Evolutionary conservation across 2,329 filamentous ascomycete species (phyloP).

Genomic region (Helicocarpus griseus): DNA sequence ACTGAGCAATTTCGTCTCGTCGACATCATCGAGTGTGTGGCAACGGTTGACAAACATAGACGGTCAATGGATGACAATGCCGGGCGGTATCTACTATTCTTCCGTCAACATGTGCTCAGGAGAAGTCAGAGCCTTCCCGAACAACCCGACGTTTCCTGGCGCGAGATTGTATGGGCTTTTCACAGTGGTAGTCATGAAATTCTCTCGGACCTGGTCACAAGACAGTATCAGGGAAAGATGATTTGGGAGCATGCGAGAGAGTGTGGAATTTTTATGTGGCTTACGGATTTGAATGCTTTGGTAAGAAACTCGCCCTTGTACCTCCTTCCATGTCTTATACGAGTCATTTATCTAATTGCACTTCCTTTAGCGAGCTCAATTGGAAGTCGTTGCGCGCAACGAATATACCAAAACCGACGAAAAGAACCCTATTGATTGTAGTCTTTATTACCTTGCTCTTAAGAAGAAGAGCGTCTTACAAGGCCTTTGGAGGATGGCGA

Average conservation of each 20-base stretch:
- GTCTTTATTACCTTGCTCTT: slow-evolving; percentile 81
- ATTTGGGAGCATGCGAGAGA: slow-evolving; percentile 78
- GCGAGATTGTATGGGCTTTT: slow-evolving; percentile 38
- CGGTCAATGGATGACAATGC: slow-evolving; percentile 87
- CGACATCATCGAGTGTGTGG: slow-evolving; percentile 75
- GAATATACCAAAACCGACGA: slow-evolving; percentile 83
- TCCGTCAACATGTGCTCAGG: slow-evolving; percentile 67
- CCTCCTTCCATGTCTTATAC: background rate
- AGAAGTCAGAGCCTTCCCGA: slow-evolving; percentile 51
- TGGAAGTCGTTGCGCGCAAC: slow-evolving; percentile 83
- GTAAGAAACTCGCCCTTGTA: slow-evolving; percentile 41
- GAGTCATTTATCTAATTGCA: slow-evolving; percentile 8
- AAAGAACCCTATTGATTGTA: slow-evolving; percentile 85
- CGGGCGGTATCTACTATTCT: slow-evolving; percentile 77
- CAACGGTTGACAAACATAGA: slow-evolving; percentile 74
- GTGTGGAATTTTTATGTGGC: slow-evolving; percentile 91
- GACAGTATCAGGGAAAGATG: slow-evolving; percentile 69
- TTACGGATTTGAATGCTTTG: slow-evolving; percentile 65
- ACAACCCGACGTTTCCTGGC: slow-evolving; percentile 50
- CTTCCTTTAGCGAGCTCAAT: slow-evolving; percentile 54
- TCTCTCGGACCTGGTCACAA: slow-evolving; percentile 68
- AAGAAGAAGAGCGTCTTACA: slow-evolving; percentile 83
- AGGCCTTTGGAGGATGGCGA: slow-evolving; percentile 89
- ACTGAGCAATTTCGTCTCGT: slow-evolving; percentile 79
- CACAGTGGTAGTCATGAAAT: slow-evolving; percentile 65